phyloP scores from a whole-genome alignment of 139 green algal genomes.

The Coccomyxa sp. region DNA sequence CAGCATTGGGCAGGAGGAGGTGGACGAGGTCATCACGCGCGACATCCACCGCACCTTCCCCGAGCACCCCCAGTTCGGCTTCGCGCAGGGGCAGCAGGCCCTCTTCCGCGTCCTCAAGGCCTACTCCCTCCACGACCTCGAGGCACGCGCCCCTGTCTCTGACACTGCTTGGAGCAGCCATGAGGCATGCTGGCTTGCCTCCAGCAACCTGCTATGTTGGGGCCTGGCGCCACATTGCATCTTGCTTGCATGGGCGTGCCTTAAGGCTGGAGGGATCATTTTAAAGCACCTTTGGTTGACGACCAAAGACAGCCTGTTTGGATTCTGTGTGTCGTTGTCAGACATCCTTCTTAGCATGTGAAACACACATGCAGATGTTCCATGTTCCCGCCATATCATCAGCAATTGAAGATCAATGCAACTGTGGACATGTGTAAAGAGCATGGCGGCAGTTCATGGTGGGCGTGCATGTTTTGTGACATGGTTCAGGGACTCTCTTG shows the following conservation, averaged over 20 bases:
- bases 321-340: too few species aligned
- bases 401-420: too few species aligned
- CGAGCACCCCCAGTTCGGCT: slow-evolving; percentile 80
- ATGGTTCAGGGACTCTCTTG: too few species aligned
- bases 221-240: not conserved
- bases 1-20: slow-evolving; percentile 55
- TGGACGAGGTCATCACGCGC: slow-evolving; percentile 83
- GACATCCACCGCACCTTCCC: slow-evolving; percentile 96
- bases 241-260: not conserved
- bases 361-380: too few species aligned
- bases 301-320: too few species aligned
- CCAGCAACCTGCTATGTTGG: not conserved
- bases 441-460: too few species aligned
- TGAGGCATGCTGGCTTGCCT: not conserved
- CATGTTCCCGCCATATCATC: too few species aligned
- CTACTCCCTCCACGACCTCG: slow-evolving; percentile 82
- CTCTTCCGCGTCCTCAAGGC: slow-evolving; percentile 89
- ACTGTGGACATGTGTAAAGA: too few species aligned
- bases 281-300: too few species aligned
- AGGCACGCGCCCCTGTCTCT: slow-evolving; percentile 39
- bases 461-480: too few species aligned
- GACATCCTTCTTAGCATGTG: too few species aligned
- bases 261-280: too few species aligned
- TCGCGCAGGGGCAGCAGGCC: slow-evolving; percentile 59
- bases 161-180: not conserved